Percentiles rank a stretch among this genome's conserved stretches.
These are phyloP conservation scores for Blastobotrys petasosporus DNA, from an alignment of 1,139 yeast species.

Conservation along the genomic window DNA sequence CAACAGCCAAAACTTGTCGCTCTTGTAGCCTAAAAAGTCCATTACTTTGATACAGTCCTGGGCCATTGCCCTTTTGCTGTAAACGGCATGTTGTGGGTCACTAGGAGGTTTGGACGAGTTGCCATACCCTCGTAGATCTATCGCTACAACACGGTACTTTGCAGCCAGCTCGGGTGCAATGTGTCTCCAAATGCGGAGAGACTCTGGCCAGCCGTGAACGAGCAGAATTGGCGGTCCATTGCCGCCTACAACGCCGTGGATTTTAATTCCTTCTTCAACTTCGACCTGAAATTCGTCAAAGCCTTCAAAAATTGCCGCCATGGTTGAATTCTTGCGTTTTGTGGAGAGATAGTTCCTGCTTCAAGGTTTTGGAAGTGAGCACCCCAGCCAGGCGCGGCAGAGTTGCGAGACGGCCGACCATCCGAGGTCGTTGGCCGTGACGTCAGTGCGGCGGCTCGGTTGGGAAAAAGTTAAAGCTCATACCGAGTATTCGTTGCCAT, in stretches of 20 bases:
- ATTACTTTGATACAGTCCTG: conserved; percentile 18
- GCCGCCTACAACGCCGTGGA: neutral
- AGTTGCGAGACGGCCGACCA: too few relatives aligned
- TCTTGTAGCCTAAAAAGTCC: conserved; percentile 9
- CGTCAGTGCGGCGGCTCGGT: too few relatives aligned
- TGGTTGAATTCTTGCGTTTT: too few relatives aligned
- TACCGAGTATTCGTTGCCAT: too few relatives aligned
- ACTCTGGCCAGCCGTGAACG: conserved; percentile 19
- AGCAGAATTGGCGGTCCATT: conserved; percentile 4
- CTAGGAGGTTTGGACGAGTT: conserved; percentile 15
- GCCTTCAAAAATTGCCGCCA: too few relatives aligned
- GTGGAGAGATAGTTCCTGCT: too few relatives aligned
- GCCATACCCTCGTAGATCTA: conserved; percentile 20
- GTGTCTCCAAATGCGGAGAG: conserved; percentile 15
- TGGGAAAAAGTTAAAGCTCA: too few relatives aligned
- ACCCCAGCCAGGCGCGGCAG: too few relatives aligned
- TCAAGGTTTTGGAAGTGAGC: too few relatives aligned
- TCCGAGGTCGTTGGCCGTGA: too few relatives aligned
- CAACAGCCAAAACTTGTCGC: conserved; percentile 11
- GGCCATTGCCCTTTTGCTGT: conserved; percentile 18
- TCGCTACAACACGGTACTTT: conserved; percentile 14
- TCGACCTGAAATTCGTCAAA: conserved; percentile 1
- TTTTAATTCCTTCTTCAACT: neutral
- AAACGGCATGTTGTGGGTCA: conserved; percentile 2
- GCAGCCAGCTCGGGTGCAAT: conserved; percentile 12